These are phyloP conservation scores for Syncephalastrum contaminatum DNA, from an alignment of 371 early-diverging fungal genomes.

Conservation along the genomic window DNA sequence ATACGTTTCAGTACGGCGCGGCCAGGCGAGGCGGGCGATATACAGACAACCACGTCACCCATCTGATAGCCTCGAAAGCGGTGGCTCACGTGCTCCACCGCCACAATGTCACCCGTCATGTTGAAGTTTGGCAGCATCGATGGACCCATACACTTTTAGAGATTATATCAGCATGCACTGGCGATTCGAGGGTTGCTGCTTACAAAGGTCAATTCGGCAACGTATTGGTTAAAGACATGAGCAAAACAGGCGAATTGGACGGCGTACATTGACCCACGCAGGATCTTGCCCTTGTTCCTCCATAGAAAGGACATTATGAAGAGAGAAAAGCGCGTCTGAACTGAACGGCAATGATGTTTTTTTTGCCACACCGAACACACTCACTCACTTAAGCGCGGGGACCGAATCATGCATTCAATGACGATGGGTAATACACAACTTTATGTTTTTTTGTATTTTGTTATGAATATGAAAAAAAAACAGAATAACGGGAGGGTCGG, in stretches of 20 bases:
- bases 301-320: constrained; percentile 9
- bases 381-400: too few relatives aligned
- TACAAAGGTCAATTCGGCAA: constrained; percentile 73
- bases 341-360: too few relatives aligned
- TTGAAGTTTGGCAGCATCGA: constrained; percentile 86
- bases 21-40: constrained; percentile 65
- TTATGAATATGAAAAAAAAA: too few relatives aligned
- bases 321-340: too few relatives aligned
- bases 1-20: constrained; percentile 75
- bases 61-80: constrained; percentile 49
- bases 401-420: too few relatives aligned
- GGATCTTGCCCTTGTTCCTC: constrained; percentile 18
- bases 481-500: too few relatives aligned
- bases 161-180: neutral
- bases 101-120: constrained; percentile 66
- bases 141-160: constrained; percentile 72
- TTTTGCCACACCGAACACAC: too few relatives aligned
- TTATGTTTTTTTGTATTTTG: too few relatives aligned
- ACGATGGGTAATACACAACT: too few relatives aligned
- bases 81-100: constrained; percentile 63
- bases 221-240: constrained; percentile 63
- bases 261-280: constrained; percentile 27
- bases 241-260: constrained; percentile 59
- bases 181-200: constrained; percentile 5
- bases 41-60: constrained; percentile 78